A percentile compares a stretch with the other conserved stretches of the same genome.
Conservation (phyloP, 257 asterid genomes). For the Solanum gracilifrons region DNA sequence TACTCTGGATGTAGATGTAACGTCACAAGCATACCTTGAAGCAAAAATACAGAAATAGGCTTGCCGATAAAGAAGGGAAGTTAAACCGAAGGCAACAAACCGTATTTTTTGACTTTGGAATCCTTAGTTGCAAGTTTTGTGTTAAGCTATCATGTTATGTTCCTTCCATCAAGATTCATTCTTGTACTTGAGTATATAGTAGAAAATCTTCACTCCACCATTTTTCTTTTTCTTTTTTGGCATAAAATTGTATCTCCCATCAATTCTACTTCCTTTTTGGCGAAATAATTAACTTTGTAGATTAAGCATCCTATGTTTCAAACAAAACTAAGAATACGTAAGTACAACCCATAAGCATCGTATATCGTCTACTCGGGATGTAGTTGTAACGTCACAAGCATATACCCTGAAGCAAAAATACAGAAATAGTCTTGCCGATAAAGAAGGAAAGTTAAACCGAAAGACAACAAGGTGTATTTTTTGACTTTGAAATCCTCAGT, state of each 20-base stretch:
- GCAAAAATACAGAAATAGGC: too few species aligned
- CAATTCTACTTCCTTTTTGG: neutral
- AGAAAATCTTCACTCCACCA: neutral
- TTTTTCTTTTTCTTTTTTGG: neutral
- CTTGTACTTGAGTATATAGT: neutral
- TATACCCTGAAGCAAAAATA: too few species aligned
- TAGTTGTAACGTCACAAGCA: too few species aligned
- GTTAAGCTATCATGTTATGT: neutral
- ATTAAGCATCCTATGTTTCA: neutral
- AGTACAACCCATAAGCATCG: neutral
- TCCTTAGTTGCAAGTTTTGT: neutral
- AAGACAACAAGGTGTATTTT: too few species aligned
- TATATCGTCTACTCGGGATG: neutral
- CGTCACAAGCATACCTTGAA: neutral
- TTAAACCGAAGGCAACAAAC: too few species aligned
- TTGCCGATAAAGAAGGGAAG: too few species aligned
- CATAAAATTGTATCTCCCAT: neutral
- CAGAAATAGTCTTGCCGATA: too few species aligned
- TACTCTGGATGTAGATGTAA: neutral
- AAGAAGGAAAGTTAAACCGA: too few species aligned
- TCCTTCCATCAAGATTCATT: neutral
- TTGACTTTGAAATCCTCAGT: too few species aligned
- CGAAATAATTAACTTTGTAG: neutral
- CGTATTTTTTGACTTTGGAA: neutral
- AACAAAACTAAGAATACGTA: neutral